phyloP scores from a whole-genome alignment of 2,329 filamentous ascomycete genomes.

The Sarocladium kiliense region DNA sequence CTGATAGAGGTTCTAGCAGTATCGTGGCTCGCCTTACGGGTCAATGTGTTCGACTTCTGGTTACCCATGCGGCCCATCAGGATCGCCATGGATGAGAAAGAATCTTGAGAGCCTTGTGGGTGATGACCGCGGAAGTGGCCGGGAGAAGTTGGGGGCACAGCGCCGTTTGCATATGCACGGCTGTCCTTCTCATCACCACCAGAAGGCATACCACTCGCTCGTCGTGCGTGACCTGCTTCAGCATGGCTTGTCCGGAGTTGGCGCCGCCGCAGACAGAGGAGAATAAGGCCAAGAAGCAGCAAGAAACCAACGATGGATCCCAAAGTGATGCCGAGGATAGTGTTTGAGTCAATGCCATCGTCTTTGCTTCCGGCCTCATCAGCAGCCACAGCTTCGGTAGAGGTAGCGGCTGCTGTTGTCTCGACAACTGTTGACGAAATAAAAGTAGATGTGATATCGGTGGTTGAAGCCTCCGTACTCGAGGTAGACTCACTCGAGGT shows the following conservation, averaged over 20 bases:
- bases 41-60: slow-evolving; percentile 35
- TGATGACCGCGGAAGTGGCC: slow-evolving; percentile 46
- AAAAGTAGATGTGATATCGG: background rate
- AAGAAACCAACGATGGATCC: slow-evolving; percentile 75
- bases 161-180: slow-evolving; percentile 41
- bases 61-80: slow-evolving; percentile 57
- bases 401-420: slow-evolving; percentile 14
- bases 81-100: slow-evolving; percentile 60
- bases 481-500: slow-evolving; percentile 22
- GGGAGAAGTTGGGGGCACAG: slow-evolving; percentile 26
- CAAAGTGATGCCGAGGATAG: slow-evolving; percentile 75
- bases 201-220: slow-evolving; percentile 30
- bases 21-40: slow-evolving; percentile 52
- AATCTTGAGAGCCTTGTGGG: slow-evolving; percentile 47
- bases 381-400: slow-evolving; percentile 10
- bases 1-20: slow-evolving; percentile 42
- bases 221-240: slow-evolving; percentile 39
- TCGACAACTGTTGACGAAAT: slow-evolving; percentile 15
- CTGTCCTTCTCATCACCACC: slow-evolving; percentile 50
- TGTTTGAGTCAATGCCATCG: slow-evolving; percentile 30
- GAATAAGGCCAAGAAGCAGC: slow-evolving; percentile 62
- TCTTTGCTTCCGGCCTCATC: slow-evolving; percentile 22
- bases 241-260: slow-evolving; percentile 49
- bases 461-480: slow-evolving; percentile 19
- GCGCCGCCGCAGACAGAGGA: slow-evolving; percentile 51